Evolutionary conservation across 2,329 filamentous ascomycete genomes (phyloP), one percentile per base, ranked within the genome.

Genomic region (Penicillium sp.): DNA sequence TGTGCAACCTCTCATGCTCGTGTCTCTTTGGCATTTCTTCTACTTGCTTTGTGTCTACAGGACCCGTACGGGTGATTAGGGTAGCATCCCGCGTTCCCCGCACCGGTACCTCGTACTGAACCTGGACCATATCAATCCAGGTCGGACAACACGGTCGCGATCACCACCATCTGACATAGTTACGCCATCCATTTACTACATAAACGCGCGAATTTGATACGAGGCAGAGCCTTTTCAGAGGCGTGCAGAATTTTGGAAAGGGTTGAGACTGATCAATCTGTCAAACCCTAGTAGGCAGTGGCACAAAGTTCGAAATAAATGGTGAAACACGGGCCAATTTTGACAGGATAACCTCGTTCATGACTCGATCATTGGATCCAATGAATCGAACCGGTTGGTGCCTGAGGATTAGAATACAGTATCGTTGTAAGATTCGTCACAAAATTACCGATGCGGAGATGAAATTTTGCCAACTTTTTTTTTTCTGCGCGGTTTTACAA

Each of bases 391-490:
- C 7, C 7, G 3, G 33, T 10, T 10, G 33, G 18, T 36, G 33
- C 33, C 33, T 38, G 35, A 22, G 16, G 16, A 18, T 38, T 27
- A 27, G 25, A 2, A 2, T 27, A 9, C 6, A 27, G 25, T 27
- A n/a, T 33, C 5, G n/a, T 25, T 13, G 43, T 53, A 52, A 53
- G 22, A 14, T 47, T 31, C 30, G 44, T 51, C 48, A 24, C 39
- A 31, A 28, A 41, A 42, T 54, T 50, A 49, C 55, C 52, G 35
- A 46, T 50, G 42, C 46, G 51, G 51, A 45, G 41, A 24, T 33
- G 27, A 46, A 48, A 53, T 51, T 51, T 56, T 54, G 48, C 46
- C 38, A 50, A 45, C 44, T 51, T 54, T 55, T 55, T 54, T 54
- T 54, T 48, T 46, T 42, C 43, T 33, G 24, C 25, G 25, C 28